Evolutionary conservation across 371 early-diverging fungal genomes (phyloP), one percentile per base, ranked within the genome.

Genomic region (Mortierella sp.): DNA sequence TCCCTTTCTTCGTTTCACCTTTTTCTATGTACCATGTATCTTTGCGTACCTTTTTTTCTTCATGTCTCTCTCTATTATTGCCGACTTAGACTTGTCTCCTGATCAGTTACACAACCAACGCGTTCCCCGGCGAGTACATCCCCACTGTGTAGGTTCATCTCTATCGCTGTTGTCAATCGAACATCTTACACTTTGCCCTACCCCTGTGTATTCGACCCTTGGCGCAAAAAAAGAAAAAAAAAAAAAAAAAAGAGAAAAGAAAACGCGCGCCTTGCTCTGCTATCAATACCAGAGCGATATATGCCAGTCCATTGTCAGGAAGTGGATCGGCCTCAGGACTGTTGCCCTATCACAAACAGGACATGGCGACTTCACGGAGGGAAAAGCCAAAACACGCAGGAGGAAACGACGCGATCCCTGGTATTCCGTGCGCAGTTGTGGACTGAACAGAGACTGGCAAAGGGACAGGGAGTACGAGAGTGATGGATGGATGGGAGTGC

Each of bases 111-210:
- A 98, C 98, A 55, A 97, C 98, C 80, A 98, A 98, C 90, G 98
- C 98, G 44, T 99, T 98, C 92, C 98, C 98, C 50, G 98, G 97
- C 72, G 98, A 98, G 92, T 98, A 98, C 89, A 97, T 98, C 81
- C 99, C 99, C 79, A 98, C 99, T 78, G 99, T 98, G 97, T 98
- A 96, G 92, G 93, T 68, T 24, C 11, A 21, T 38, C 34, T 26
- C 34, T 21, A 31, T 21, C 97, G 91, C 97, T 55, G 90, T 98
- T 76, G 97, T 98, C 89, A 94, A 93, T 80, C 98, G 97, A 90
- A 97, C 97, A 50, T 97, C 97, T 75, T 97, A 98, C 90, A 97
- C 97, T 48, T 98, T 97, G 98, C 97, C 97, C 34, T 97, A 96
- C 92, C 91, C 72, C 45, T 42, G 13, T 58, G 7, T 50, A 21